Conservation (phyloP, 192 early-diverging fungal species). For the Spinellus fusiger region DNA sequence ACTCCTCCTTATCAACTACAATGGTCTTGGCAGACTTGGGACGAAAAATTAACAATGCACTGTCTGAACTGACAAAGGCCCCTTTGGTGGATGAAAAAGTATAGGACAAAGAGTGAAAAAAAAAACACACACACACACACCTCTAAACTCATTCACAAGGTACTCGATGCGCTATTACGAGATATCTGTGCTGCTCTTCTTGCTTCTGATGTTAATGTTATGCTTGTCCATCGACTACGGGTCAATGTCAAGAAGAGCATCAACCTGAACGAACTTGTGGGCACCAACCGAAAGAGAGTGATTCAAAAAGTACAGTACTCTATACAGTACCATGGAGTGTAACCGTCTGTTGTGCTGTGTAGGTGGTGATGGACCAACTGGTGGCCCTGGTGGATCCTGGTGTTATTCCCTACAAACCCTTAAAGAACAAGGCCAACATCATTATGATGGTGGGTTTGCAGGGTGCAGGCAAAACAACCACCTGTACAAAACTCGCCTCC, state of each 20-base stretch:
- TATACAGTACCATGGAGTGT: neutral
- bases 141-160: conserved; percentile 24
- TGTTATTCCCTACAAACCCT: conserved; percentile 79
- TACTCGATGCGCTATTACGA: conserved; percentile 72
- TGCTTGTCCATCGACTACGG: conserved; percentile 75
- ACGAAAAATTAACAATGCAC: conserved; percentile 76
- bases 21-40: conserved; percentile 93
- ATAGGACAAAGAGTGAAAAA: neutral
- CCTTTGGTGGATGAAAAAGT: conserved; percentile 89
- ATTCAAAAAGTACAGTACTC: conserved; percentile 60
- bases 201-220: conserved; percentile 88
- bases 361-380: conserved; percentile 88
- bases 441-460: conserved; percentile 98
- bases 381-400: conserved; percentile 81
- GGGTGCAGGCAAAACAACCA: conserved; percentile 93
- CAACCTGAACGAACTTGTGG: conserved; percentile 77
- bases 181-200: conserved; percentile 87
- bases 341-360: neutral
- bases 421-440: conserved; percentile 77
- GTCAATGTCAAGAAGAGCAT: conserved; percentile 80
- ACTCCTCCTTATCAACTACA: neutral
- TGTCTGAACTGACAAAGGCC: conserved; percentile 71
- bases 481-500: conserved; percentile 91
- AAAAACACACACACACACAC: neutral
- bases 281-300: conserved; percentile 79